Evolutionary conservation across 2,329 filamentous ascomycete species (phyloP).

Genomic region (Cercospora sp.): DNA sequence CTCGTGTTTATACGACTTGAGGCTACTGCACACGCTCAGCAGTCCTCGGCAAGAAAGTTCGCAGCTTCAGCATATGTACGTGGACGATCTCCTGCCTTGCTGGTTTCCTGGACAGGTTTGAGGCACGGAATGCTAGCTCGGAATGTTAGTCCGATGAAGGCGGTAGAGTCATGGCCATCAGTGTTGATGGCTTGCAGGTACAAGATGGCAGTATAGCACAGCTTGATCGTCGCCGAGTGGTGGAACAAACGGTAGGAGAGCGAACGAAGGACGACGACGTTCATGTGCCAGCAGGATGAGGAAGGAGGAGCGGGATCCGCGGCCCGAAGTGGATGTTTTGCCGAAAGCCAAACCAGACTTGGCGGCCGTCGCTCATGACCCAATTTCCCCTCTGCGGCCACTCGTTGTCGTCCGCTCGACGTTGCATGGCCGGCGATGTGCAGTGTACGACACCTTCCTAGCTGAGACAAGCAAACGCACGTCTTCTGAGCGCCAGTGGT

Average conservation of each 20-base stretch:
- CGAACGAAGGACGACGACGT: background rate
- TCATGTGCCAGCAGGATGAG: background rate
- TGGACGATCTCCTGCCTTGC: background rate
- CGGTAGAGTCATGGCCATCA: background rate
- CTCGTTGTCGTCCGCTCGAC: slow-evolving; percentile 11
- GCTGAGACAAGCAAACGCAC: slow-evolving; percentile 8
- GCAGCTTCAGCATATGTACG: background rate
- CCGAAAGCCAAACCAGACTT: background rate
- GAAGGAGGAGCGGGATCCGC: background rate
- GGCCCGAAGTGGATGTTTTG: background rate
- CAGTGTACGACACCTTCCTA: slow-evolving; percentile 11
- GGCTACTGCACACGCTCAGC: background rate
- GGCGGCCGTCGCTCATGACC: slow-evolving; percentile 3
- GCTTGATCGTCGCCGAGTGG: background rate
- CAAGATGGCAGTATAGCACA: background rate
- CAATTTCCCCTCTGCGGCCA: slow-evolving; percentile 12
- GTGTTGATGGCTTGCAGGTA: background rate
- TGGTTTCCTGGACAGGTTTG: background rate
- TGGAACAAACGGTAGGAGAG: background rate
- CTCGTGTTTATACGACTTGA: background rate
- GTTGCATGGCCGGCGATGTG: slow-evolving; percentile 6
- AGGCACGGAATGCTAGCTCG: background rate
- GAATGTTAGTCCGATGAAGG: background rate
- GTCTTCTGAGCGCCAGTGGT: background rate
- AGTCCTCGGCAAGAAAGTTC: background rate